Base-by-base conservation (phyloP, 140 eudicot species). In the Senecio squalidus region DNA sequence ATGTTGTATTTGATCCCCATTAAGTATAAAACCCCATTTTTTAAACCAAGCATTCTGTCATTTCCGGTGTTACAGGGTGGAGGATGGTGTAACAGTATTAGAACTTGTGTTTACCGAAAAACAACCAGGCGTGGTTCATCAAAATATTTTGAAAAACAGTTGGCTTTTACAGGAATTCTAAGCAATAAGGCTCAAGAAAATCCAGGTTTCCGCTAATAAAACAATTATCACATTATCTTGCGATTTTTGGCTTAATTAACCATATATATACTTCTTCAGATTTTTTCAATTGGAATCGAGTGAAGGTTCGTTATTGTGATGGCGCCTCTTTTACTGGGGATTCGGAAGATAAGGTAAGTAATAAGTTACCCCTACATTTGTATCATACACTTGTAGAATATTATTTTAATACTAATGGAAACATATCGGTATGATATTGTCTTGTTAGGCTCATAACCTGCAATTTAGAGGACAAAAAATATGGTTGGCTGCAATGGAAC, bases 301-400 rank as follows among this genome's bases (percentile, higher is more conserved):
- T 92, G 28, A 92, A 92, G 86, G 58, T 92, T 39, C 92, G 98
- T 34, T 92, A 92, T 62, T 92, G 98, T 64, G 98, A 92, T 36
- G 96, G 98, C 4, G 98, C 98, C 33, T 92, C 98, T 40, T 92
- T 92, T 66, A 77, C 96, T 0, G 96, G 98, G 51, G 98, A 92
- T 20, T 67, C 95, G 1, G 92, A 87, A 73, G 78, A 92, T 78
- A 77, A 84, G 98, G 98, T 88, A 55, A 13, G 43, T 4, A 54
- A 7, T 7, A 11, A n/a, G n/a, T n/a, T n/a, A n/a, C n/a, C n/a
- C n/a, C n/a, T n/a, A n/a, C n/a, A n/a, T n/a, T n/a, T n/a, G n/a
- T n/a, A n/a, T n/a, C n/a, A n/a, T n/a, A n/a, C n/a, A n/a, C n/a
- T n/a, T n/a, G n/a, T n/a, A n/a, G n/a, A n/a, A n/a, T n/a, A n/a